Evolutionary conservation across 306 rosid species (phyloP), one percentile per base, ranked within the genome.

Genomic region (Rubus idaeus): DNA sequence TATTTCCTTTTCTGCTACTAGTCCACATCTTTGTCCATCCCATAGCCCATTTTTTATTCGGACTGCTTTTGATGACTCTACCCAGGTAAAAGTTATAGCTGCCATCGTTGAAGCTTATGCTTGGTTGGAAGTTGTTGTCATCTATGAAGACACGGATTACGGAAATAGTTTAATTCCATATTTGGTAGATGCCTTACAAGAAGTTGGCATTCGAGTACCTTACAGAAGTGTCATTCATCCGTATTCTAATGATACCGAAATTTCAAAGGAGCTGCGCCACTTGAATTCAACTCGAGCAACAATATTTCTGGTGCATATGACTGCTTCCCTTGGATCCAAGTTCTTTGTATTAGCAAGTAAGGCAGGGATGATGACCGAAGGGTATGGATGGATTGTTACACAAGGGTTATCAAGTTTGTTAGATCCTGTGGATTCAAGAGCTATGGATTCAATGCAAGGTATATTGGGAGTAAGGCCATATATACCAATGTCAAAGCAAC

Each of bases 151-250:
- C 80, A 77, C 86, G 0, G 79, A 77, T 5, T 87, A 79, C 16
- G 88, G 86, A 4, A 81, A 78, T 4, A 84, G 81, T n/a, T 74
- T 87, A 3, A 80, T 87, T 64, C 86, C 85, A 2, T 47, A 74
- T 44, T 40, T 87, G 10, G 39, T 57, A 0, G 85, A 80, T 6
- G 85, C 88, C 30, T 37, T 87, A 4, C 83, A 70, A 18, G 7
- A 58, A 44, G 70, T 67, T 42, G 76, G 66, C 11, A n/a, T 79
- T 9, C 74, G 75, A 39, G 80, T 82, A 0, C 62, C 65, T 4
- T 26, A 39, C 5, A 75, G 84, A 80, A 71, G 55, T 18, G 56
- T 50, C 56, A 82, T 87, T n/a, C 44, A 78, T 40, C 75, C 52
- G 6, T 45, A 57, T 1, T 55, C 84, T 20, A 37, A 9, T 12